Base-by-base conservation (phyloP, 371 early-diverging fungal genomes). In the Apophysomyces ossiformis region DNA sequence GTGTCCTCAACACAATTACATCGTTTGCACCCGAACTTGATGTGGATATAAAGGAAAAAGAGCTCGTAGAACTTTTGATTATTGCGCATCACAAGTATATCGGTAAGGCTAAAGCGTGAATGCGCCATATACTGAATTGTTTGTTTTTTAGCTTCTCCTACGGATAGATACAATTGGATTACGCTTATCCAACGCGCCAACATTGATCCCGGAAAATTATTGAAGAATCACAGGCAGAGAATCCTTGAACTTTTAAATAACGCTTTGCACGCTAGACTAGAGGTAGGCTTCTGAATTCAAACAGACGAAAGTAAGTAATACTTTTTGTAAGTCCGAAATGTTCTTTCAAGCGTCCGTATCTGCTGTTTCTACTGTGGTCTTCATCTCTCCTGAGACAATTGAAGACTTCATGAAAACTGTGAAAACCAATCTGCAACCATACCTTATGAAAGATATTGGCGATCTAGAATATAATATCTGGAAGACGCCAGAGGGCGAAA, bases 151-250 rank as follows among this genome's bases (percentile, higher is more conserved):
- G 82, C 80, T 18, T 87, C 87, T 45, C 87, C 83, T 37, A 83
- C 83, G 12, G 89, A 90, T 62, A 85, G 82, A 64, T 93, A 96
- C 67, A 85, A 90, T 67, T 96, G 95, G 96, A 89, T 95, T 64
- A 84, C 90, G 1, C 78, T 95, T 50, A 85, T 89, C 59, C 93
- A 93, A 76, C 86, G 91, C 16, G 86, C 92, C 16, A 80, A 85
- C 44, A 68, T 90, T 21, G 89, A 95, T 65, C 93, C 96, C 15
- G 88, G 87, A 4, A 85, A 84, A 18, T 74, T 95, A 36, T 87
- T 92, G 16, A 70, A 71, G 36, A 74, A 73, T 11, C 74, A 84
- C 26, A 77, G 72, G 11, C 45, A 60, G 6, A 76, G 69, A 26
- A 76, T 91, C 26, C 63, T 71, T 60, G 77, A 85, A 15, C 65